A percentile compares a stretch with the other conserved stretches of the same genome.
phyloP scores from a whole-genome alignment of 768 basidiomycete genomes.

The Serendipita indica region DNA sequence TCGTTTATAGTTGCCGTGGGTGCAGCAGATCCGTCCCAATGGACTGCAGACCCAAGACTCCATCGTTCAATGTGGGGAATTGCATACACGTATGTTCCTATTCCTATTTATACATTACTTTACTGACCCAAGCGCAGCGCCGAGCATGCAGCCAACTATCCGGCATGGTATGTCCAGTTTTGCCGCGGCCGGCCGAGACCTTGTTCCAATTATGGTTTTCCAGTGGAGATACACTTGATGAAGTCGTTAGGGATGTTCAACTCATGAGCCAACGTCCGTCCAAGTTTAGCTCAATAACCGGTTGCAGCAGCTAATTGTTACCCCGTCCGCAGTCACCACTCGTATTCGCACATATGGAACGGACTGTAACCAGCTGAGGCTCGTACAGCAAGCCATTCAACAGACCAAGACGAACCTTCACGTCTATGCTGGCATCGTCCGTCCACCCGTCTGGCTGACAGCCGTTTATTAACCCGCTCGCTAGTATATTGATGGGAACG shows the following conservation, averaged over 20 bases:
- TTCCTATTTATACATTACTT: background rate
- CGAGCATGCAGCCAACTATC: background rate
- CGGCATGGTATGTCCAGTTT: background rate
- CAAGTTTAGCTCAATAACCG: background rate
- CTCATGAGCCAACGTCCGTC: background rate
- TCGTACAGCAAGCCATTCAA: conserved; percentile 69
- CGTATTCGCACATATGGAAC: conserved; percentile 1
- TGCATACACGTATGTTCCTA: background rate
- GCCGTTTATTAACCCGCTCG: background rate
- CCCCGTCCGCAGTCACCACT: background rate
- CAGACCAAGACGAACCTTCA: conserved; percentile 77
- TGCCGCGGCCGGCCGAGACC: too few species aligned
- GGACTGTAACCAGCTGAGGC: conserved; percentile 9
- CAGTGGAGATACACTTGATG: conserved; percentile 2
- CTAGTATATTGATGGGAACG: conserved; percentile 14
- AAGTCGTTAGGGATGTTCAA: conserved; percentile 5
- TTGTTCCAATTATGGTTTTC: too few species aligned
- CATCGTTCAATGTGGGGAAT: conserved; percentile 7
- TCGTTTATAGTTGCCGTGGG: background rate
- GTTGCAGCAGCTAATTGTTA: background rate
- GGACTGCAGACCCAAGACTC: background rate
- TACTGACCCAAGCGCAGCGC: background rate
- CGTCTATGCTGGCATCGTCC: conserved; percentile 52
- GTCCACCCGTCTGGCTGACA: background rate
- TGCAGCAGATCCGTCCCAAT: background rate